Conservation (phyloP, 371 early-diverging fungal species). For the Umbelopsis sp. region DNA sequence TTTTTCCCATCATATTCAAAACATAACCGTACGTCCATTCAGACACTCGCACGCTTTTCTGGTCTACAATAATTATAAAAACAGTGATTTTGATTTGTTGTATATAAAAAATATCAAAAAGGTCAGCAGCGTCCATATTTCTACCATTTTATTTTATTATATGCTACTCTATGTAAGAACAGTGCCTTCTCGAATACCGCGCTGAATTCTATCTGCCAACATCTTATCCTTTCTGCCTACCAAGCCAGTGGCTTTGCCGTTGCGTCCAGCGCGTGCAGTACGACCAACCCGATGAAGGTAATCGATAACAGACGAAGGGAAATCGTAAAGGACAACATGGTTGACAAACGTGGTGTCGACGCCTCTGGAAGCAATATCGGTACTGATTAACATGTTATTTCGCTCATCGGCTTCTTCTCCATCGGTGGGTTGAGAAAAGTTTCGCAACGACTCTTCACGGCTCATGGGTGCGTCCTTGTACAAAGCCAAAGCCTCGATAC, state of each 20-base stretch:
- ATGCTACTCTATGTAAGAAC: conserved; percentile 44
- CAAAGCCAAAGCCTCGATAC: conserved; percentile 57
- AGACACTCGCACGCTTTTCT: no score
- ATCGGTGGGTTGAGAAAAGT: conserved; percentile 36
- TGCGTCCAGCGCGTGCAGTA: conserved; percentile 88
- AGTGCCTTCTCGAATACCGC: conserved; percentile 67
- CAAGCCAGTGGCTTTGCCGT: conserved; percentile 86
- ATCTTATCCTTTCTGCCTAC: conserved; percentile 77
- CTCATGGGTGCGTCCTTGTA: conserved; percentile 57
- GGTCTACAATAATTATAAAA: no score
- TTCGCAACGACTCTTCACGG: conserved; percentile 46
- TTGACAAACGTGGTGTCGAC: conserved; percentile 90
- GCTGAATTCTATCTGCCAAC: conserved; percentile 78
- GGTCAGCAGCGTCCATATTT: no score
- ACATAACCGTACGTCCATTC: no score
- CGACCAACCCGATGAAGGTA: conserved; percentile 97
- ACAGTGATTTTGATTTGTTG: no score
- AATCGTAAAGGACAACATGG: conserved; percentile 94
- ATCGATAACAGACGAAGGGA: conserved; percentile 91
- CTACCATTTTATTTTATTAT: background rate
- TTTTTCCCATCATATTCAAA: no score
- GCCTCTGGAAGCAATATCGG: conserved; percentile 94
- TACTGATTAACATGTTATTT: conserved; percentile 79
- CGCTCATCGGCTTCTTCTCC: conserved; percentile 22
- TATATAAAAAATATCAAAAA: no score